Evolutionary conservation across 371 early-diverging fungal species (phyloP), one percentile per base, ranked within the genome.

Genomic region (Chytridiales sp.): DNA sequence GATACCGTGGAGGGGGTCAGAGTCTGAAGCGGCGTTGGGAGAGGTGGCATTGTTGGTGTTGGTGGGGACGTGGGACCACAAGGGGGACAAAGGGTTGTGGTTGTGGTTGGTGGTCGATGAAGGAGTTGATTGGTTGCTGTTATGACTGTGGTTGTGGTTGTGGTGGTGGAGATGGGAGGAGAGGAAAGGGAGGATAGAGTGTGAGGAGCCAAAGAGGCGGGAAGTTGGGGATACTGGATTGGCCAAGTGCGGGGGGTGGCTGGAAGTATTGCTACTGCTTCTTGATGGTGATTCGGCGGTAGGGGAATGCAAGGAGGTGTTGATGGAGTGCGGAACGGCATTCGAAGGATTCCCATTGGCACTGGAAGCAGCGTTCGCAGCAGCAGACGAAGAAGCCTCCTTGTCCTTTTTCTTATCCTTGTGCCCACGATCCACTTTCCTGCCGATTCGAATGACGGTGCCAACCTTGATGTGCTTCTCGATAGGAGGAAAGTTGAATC

Each of bases 371-470:
- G n/a, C 41, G 38, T 15, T 8, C 13, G 15, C 59, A 22, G 3
- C 48, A 26, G 34, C 57, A 21, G 15, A 3, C 1, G 59, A 27
- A 5, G 9, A 8, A 49, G 42, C 3, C 24, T 34, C 56, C 51
- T 58, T 55, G 40, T 62, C 62, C 27, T 48, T 44, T 5, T 38
- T 36, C 22, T 38, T 29, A 40, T 47, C 19, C 58, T 32, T 52
- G 26, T 52, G 48, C 27, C 53, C 15, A 24, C 69, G 61, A 46
- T 77, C 78, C 24, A 78, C 72, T 54, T 73, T 75, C 13, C 78
- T 49, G 8, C 78, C 78, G 43, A 78, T 70, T 32, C 66, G 56
- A 17, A 78, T 50, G 17, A 67, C 54, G 24, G 62, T 52, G 11
- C 75, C 75, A 3, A 56, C 48, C 11, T 22, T n/a, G 24, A 78